phyloP scores from a whole-genome alignment of 352 stramenopile species.

The Phytophthora boehmeriae region DNA sequence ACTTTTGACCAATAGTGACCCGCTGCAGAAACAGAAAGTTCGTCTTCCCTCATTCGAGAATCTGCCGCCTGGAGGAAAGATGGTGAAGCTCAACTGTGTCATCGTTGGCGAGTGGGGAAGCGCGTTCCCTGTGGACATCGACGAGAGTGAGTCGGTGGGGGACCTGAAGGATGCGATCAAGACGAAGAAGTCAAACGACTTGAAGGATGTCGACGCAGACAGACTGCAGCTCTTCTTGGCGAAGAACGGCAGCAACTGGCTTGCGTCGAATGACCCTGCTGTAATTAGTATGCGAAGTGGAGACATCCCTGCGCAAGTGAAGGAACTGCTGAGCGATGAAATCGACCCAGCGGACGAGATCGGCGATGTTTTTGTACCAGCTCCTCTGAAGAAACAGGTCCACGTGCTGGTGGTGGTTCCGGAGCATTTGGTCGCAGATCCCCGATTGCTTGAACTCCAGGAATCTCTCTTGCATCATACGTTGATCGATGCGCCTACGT shows the following conservation, averaged over 20 bases:
- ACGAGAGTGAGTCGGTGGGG: too few relatives aligned
- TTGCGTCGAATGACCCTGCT: too few relatives aligned
- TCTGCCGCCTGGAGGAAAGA: too few relatives aligned
- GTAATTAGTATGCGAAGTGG: too few relatives aligned
- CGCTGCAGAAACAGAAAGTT: background rate
- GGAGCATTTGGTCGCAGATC: background rate
- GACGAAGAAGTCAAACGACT: background rate
- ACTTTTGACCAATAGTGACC: too few relatives aligned
- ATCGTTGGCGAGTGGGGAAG: too few relatives aligned
- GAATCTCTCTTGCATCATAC: conserved; percentile 14
- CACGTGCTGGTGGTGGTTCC: conserved; percentile 14
- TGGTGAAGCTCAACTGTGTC: too few relatives aligned
- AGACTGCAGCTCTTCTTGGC: conserved; percentile 10
- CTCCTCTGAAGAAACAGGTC: background rate
- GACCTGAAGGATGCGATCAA: too few relatives aligned
- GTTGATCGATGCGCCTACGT: conserved; percentile 6
- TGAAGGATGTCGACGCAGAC: background rate
- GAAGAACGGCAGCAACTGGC: background rate
- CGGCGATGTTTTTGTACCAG: too few relatives aligned
- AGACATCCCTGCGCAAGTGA: background rate
- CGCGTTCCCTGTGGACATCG: too few relatives aligned
- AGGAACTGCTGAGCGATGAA: background rate
- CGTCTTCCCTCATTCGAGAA: too few relatives aligned
- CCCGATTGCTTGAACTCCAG: conserved; percentile 6
- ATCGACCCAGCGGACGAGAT: too few relatives aligned